Evolutionary conservation across 495 filamentous ascomycete species (phyloP).

Genomic region (Paragyromitra xinjiangensis): DNA sequence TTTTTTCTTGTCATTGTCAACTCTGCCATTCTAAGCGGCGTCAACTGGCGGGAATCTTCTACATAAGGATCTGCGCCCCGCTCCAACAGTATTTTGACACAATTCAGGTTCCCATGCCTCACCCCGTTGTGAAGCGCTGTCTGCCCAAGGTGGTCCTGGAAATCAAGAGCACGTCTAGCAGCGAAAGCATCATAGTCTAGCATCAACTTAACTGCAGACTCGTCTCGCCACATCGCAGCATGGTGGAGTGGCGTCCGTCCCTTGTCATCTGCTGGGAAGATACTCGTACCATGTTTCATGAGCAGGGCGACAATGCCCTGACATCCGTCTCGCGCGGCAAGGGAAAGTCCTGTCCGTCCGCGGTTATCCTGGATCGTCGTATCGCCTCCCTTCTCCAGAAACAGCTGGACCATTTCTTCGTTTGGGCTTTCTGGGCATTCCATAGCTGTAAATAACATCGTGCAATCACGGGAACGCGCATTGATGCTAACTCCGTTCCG

Average conservation of each 20-base stretch:
- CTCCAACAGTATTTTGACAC: neutral
- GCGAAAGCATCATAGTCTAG: neutral
- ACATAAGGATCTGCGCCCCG: neutral
- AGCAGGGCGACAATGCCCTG: neutral
- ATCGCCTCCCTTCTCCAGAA: neutral
- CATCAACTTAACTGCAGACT: neutral
- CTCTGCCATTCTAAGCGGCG: neutral
- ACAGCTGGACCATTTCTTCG: neutral
- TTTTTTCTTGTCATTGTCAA: neutral
- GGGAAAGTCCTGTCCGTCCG: neutral
- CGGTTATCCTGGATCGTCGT: neutral
- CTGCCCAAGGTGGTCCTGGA: neutral
- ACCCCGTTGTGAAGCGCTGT: neutral
- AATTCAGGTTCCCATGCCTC: neutral
- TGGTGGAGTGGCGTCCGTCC: neutral
- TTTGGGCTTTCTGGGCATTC: neutral
- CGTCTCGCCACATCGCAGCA: neutral
- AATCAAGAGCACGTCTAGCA: neutral
- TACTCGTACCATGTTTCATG: neutral
- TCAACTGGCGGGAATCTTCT: neutral
- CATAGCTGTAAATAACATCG: neutral
- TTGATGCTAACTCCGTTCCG: neutral
- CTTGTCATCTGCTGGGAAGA: neutral
- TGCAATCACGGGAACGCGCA: neutral
- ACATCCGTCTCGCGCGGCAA: neutral